Evolutionary conservation across 2,329 filamentous ascomycete species (phyloP), one percentile per base, ranked within the genome.

Genomic region (Westerdykella sp.): DNA sequence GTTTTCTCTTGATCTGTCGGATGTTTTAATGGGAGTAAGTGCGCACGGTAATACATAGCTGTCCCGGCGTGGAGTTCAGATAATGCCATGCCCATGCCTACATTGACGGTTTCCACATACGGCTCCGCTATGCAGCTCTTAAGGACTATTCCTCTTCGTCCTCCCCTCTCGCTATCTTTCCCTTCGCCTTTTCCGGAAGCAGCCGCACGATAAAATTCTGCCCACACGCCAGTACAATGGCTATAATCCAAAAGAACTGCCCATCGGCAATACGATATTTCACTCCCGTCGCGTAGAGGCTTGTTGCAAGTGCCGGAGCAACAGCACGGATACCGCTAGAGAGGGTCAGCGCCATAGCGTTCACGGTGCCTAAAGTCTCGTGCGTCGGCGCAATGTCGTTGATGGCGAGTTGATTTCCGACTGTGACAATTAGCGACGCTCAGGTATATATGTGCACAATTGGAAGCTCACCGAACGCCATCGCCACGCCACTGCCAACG

Each of bases 331-430:
- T 69, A 0, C 70, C 81, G 49, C 80, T 81, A 0, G 72, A 66
- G 1, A 80, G 56, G 0, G 84, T 83, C 44, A 91, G 69, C 0
- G 79, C 76, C 1, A 87, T 54, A 0, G 83, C 82, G 53, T 91
- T 91, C 22, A 93, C 68, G 0, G 80, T 87, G 0, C 83, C 85
- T 9, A 91, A 69, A 0, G 80, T 76, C 34, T 73, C 70, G 1
- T 79, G 75, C 9, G 74, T 79, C 0, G 87, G 87, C 0, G 81
- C 75, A 2, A 85, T 78, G 45, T 90, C 84, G 62, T 91, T 91
- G 25, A 91, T 59, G 0, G 80, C 80, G 7, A 91, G 78, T 69
- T 90, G 85, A 1, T 83, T 75, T 1, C 74, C 81, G 0, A 84
- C 68, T 71, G 37, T 21, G 13, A n/a, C 12, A 14, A 34, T 50